A percentile compares a stretch with the other conserved stretches of the same genome.
phyloP scores from a whole-genome alignment of 805 yeast species.

The Pichia heedii region DNA sequence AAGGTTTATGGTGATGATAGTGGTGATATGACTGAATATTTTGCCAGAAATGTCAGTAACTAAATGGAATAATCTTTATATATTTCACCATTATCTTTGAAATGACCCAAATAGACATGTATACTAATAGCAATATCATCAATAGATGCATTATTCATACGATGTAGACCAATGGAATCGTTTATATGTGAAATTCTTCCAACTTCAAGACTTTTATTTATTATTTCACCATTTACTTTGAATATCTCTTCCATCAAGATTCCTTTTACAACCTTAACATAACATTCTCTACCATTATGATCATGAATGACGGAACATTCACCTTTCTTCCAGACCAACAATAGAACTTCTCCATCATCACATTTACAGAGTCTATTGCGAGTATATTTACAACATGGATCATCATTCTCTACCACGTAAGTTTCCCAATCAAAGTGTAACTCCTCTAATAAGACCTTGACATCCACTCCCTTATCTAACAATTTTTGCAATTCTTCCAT shows the following conservation, averaged over 20 bases:
- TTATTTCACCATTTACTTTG: slow-evolving; percentile 32
- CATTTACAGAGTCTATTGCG: slow-evolving; percentile 20
- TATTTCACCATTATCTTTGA: background rate
- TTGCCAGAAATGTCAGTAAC: slow-evolving; percentile 44
- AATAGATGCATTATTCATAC: slow-evolving; percentile 42
- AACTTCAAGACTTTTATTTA: slow-evolving; percentile 12
- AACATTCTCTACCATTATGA: slow-evolving; percentile 70
- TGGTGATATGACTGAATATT: slow-evolving; percentile 41
- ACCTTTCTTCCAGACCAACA: slow-evolving; percentile 66
- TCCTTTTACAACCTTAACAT: slow-evolving; percentile 62
- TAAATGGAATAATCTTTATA: background rate
- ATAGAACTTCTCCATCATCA: slow-evolving; percentile 45
- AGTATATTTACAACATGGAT: slow-evolving; percentile 30
- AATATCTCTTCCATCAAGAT: slow-evolving; percentile 35
- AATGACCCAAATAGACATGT: slow-evolving; percentile 50
- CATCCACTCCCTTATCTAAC: too few species aligned
- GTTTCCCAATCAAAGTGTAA: too few species aligned
- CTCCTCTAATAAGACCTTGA: too few species aligned
- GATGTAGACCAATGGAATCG: slow-evolving; percentile 51
- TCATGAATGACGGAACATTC: slow-evolving; percentile 55
- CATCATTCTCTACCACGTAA: background rate
- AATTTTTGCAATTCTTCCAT: too few species aligned
- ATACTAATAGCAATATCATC: slow-evolving; percentile 44
- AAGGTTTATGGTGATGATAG: slow-evolving; percentile 24
- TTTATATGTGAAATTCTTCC: slow-evolving; percentile 9